Evolutionary conservation across 768 basidiomycete species (phyloP), one percentile per base, ranked within the genome.

Genomic region (Lactarius trivialis): DNA sequence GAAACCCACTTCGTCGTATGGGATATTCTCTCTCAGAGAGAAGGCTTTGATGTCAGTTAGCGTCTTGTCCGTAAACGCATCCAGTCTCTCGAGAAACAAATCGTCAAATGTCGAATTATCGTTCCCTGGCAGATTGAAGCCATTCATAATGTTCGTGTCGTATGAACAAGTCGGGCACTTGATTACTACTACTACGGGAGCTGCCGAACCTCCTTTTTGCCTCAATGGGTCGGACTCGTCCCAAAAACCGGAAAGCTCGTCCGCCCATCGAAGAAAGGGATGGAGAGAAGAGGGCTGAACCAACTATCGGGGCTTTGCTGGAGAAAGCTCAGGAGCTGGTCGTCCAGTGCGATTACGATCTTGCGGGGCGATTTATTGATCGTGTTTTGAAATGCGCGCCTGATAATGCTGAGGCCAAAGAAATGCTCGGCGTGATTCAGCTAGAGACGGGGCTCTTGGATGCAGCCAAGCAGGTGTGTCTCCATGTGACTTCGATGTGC

Each of bases 301-400:
- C 78, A 17, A 36, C 61, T 8, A 28, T 60, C 28, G 50, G 54
- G 11, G 76, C 85, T 12, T 76, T 93, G 7, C 74, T 91, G 36
- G 83, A 85, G 70, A 93, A 93, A 71, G 85, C 90, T 0, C 90
- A 91, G 70, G 77, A 81, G n/a, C 78, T 95, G 58, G 82, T 95
- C 67, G 79, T 85, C 26, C 89, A 93, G 75, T 92, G 88, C 70
- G 86, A 94, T 73, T 93, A 90, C 71, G 82, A 88, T 55, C 83
- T 95, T 53, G 91, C 93, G 2, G 75, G 80, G 55, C 83, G 81
- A 56, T 94, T 95, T 71, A 76, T 85, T 41, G 76, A 78, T 50
- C 82, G 93, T 49, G 80, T 88, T 19, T 74, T 93, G 33, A 81
- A 88, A 65, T 76, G 82, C 55, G 82, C 88, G 59, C 78, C 85